Evolutionary conservation across 2,329 filamentous ascomycete species (phyloP).

Genomic region (Pseudocercospora vitis): DNA sequence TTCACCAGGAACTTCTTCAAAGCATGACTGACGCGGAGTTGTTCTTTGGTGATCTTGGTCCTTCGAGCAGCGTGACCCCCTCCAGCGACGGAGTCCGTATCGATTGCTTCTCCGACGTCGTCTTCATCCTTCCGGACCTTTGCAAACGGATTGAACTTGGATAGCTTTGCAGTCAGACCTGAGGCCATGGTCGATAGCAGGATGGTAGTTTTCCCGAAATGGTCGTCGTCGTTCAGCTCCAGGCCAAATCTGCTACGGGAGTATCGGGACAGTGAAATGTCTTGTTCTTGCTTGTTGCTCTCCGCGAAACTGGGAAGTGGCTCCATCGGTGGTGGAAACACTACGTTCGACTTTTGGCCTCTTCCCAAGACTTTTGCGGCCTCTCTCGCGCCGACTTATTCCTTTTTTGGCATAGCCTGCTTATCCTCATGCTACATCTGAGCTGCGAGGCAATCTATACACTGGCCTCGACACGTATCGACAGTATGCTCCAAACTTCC

Average conservation of each 20-base stretch:
- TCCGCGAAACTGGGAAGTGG: too few relatives aligned
- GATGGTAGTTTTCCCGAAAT: background rate
- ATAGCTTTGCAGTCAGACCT: conserved; percentile 33
- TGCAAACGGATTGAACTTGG: conserved; percentile 46
- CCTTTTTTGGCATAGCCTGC: too few relatives aligned
- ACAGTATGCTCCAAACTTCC: too few relatives aligned
- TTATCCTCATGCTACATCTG: too few relatives aligned
- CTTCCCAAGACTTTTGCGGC: too few relatives aligned
- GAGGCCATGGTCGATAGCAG: conserved; percentile 17
- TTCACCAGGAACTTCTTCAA: conserved; percentile 57
- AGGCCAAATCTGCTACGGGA: background rate
- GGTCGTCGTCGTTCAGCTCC: background rate
- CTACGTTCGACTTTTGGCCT: too few relatives aligned
- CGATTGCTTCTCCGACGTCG: conserved; percentile 55
- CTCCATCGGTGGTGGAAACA: too few relatives aligned
- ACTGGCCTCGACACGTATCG: too few relatives aligned
- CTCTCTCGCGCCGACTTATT: too few relatives aligned
- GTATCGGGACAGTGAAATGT: too few relatives aligned
- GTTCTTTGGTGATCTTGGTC: conserved; percentile 51
- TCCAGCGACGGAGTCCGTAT: conserved; percentile 54
- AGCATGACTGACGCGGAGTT: conserved; percentile 60
- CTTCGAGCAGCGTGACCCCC: conserved; percentile 58
- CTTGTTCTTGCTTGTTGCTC: too few relatives aligned
- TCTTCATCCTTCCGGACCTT: conserved; percentile 47
- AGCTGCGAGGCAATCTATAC: too few relatives aligned